These are phyloP conservation scores for Thelonectria olida DNA, from an alignment of 2,329 filamentous ascomycete genomes.

Conservation along the genomic window DNA sequence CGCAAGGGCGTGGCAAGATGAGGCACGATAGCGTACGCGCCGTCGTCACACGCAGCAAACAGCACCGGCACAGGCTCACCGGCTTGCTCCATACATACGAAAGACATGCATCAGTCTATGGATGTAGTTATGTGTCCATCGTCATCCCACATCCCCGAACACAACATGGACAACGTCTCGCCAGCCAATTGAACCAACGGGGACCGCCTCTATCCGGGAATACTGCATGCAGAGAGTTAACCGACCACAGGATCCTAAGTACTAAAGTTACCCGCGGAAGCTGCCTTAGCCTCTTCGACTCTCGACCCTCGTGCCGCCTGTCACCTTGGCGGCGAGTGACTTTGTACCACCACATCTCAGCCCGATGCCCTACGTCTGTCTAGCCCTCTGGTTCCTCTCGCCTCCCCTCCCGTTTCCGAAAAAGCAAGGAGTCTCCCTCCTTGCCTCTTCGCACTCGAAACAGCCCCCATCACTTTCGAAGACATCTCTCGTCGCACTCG, in stretches of 20 bases:
- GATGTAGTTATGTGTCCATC: too few species aligned
- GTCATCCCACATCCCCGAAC: not conserved
- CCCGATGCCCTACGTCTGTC: not conserved
- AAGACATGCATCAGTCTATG: not conserved
- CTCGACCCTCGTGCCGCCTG: not conserved
- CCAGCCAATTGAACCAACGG: not conserved
- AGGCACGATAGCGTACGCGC: not conserved
- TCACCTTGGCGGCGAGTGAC: not conserved
- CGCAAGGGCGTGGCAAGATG: not conserved
- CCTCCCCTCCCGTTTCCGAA: not conserved
- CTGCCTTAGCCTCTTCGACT: too few species aligned
- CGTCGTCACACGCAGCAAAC: not conserved
- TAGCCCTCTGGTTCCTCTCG: not conserved
- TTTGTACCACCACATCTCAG: slow-evolving; percentile 1
- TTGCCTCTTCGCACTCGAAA: not conserved
- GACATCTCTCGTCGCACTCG: not conserved
- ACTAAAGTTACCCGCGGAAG: not conserved
- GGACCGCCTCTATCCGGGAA: not conserved
- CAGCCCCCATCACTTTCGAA: not conserved
- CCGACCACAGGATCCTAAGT: not conserved
- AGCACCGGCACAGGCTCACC: not conserved
- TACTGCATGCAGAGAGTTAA: slow-evolving; percentile 1
- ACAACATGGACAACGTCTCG: too few species aligned
- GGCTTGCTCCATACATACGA: too few species aligned
- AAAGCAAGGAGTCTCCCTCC: not conserved